These are phyloP conservation scores for Yamadazyma akitaensis DNA, from an alignment of 805 yeast genomes.

Conservation along the genomic window DNA sequence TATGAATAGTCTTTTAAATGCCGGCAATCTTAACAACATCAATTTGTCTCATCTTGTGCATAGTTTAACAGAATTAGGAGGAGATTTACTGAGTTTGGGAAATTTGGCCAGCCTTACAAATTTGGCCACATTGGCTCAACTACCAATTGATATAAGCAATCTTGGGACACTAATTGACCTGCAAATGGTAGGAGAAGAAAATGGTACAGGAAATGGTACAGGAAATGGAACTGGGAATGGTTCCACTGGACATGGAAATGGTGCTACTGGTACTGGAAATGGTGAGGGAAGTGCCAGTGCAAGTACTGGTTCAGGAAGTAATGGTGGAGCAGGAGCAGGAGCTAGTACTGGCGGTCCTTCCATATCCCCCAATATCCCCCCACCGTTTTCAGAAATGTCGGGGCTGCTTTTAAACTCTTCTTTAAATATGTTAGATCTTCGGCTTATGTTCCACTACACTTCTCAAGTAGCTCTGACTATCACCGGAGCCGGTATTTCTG, in stretches of 20 bases:
- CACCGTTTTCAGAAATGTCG: conserved; percentile 13
- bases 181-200: conserved; percentile 12
- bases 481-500: conserved; percentile 87
- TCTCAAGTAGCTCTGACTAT: conserved; percentile 82
- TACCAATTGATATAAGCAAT: conserved; percentile 38
- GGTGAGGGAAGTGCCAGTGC: neutral
- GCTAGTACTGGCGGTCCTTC: conserved; percentile 3
- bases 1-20: conserved; percentile 20
- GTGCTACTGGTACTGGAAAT: neutral
- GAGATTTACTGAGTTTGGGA: conserved; percentile 33
- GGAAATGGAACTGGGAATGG: neutral
- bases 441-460: conserved; percentile 84
- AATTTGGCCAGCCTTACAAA: conserved; percentile 38
- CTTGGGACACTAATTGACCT: conserved; percentile 29
- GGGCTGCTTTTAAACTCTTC: conserved; percentile 1
- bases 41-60: conserved; percentile 42
- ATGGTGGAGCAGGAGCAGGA: neutral
- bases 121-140: conserved; percentile 41
- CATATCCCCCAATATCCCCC: conserved; percentile 13
- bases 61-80: conserved; percentile 34
- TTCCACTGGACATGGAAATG: neutral
- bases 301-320: neutral
- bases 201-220: neutral
- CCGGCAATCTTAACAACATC: conserved; percentile 41
- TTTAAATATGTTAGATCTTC: conserved; percentile 71